Conservation (phyloP, 1,139 yeast genomes). For the Yamadazyma triangularis region DNA sequence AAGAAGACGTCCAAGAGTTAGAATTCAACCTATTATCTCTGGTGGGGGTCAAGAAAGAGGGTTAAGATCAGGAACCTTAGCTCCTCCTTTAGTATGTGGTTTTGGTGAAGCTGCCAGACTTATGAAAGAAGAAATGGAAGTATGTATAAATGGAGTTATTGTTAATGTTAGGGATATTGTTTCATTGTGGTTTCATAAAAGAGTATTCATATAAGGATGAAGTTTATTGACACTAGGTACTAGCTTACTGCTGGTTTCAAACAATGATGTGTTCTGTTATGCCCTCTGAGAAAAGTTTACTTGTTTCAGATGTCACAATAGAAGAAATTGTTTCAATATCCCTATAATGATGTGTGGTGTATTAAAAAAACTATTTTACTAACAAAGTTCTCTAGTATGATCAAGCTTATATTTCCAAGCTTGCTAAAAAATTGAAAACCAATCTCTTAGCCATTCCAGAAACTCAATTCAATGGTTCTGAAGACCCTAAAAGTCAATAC, state of each 20-base stretch:
- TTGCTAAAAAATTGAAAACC: slow-evolving; percentile 67
- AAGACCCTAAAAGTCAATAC: slow-evolving; percentile 52
- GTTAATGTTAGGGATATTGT: no score
- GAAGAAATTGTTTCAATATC: no score
- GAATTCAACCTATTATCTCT: slow-evolving; percentile 88
- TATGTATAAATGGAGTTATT: slow-evolving; percentile 8
- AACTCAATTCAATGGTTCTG: slow-evolving; percentile 84
- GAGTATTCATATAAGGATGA: no score
- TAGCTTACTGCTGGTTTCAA: no score
- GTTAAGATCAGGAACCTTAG: slow-evolving; percentile 91
- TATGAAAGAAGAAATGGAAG: slow-evolving; percentile 56
- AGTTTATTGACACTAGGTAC: no score
- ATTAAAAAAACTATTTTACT: no score
- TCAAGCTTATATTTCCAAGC: slow-evolving; percentile 57
- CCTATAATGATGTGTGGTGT: no score
- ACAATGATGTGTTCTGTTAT: no score
- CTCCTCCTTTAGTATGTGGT: slow-evolving; percentile 93
- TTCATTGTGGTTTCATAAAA: no score
- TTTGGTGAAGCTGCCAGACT: slow-evolving; percentile 97
- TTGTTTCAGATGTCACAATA: no score
- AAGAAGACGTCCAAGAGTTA: slow-evolving; percentile 97
- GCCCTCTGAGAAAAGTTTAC: no score
- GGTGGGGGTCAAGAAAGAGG: slow-evolving; percentile 99
- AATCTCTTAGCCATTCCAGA: slow-evolving; percentile 81
- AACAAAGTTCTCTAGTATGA: no score